Evolutionary conservation across 2,329 filamentous ascomycete genomes (phyloP).

Genomic region (Arthrobotrys sphaeroides): DNA sequence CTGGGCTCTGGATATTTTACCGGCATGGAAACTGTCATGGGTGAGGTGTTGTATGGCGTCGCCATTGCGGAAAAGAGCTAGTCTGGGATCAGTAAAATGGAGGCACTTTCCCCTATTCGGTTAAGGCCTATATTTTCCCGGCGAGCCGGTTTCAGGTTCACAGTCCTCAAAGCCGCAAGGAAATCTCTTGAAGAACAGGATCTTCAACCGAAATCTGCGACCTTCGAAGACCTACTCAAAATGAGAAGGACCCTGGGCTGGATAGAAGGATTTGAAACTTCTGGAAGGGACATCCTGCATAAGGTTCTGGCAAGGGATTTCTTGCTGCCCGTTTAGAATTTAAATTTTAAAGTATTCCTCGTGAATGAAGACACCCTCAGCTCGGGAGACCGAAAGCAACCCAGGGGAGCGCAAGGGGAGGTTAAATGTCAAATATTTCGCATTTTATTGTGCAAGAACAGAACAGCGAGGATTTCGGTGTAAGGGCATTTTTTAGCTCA

Average conservation of each 20-base stretch:
- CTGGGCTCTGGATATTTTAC: slow-evolving; percentile 43
- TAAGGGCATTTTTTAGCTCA: slow-evolving; percentile 29
- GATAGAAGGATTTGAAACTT: slow-evolving; percentile 49
- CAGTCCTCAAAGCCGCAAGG: slow-evolving; percentile 27
- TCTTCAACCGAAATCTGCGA: slow-evolving; percentile 31
- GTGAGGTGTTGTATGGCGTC: slow-evolving; percentile 39
- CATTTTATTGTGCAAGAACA: no score
- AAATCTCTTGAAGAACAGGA: slow-evolving; percentile 45
- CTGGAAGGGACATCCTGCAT: slow-evolving; percentile 48
- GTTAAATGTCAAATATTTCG: slow-evolving; percentile 16
- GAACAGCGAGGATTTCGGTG: slow-evolving; percentile 17
- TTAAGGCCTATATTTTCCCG: slow-evolving; percentile 52
- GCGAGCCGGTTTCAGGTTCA: slow-evolving; percentile 52
- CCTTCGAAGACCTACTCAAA: slow-evolving; percentile 23
- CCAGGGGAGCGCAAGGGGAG: slow-evolving; percentile 25
- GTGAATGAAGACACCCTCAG: not conserved
- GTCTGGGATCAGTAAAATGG: slow-evolving; percentile 2
- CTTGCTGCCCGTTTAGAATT: not conserved
- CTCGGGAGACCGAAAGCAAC: not conserved
- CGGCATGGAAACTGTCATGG: slow-evolving; percentile 35
- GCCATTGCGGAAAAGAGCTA: slow-evolving; percentile 39
- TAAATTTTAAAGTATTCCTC: not conserved
- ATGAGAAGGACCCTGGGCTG: slow-evolving; percentile 45
- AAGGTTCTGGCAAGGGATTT: not conserved
- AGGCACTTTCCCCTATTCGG: slow-evolving; percentile 34